Evolutionary conservation across 495 filamentous ascomycete genomes (phyloP), one percentile per base, ranked within the genome.

Genomic region (Trypethelium eluteriae): DNA sequence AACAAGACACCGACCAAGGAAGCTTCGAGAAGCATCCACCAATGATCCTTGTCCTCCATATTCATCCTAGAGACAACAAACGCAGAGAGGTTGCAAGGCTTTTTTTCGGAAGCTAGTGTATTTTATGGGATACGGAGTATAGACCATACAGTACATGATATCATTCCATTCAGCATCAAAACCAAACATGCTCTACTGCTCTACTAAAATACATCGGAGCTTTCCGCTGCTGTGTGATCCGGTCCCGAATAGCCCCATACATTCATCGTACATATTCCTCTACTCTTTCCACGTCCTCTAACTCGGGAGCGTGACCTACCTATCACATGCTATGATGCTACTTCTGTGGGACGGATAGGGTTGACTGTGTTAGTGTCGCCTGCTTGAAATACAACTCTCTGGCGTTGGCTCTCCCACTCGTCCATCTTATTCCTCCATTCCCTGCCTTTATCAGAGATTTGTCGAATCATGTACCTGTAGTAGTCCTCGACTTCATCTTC

Each of bases 391-490:
- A 77, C 67, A 53, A 66, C 66, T 41, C 59, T 62, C 53, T 68
- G 70, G 35, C 67, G 67, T 61, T 70, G 53, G 12, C 38, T 66
- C 71, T 89, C 84, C 38, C 76, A 64, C 70, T 79, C 66, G 66
- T 87, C 79, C 69, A 83, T 75, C 64, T 76, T 57, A 62, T 78
- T 67, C 62, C 84, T 80, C 75, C 78, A 84, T 57, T 67, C 62
- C 18, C 81, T 76, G 0, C 87, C 86, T 25, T 76, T 50, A 18
- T 73, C 62, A 67, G 71, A 79, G 83, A 62, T 44, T 38, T 38
- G 16, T 56, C 32, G 49, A 62, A 57, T 35, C 64, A 49, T 39
- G 25, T 14, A 32, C 7, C 53, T 34, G 32, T 11, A 62, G 65
- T 65, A 65, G 34, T 65, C 38, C 14, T 38, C 66, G 50, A 44